A percentile compares a stretch with the other conserved stretches of the same genome.
phyloP scores from a whole-genome alignment of 768 basidiomycete species.

The Gloeostereum incarnatum region DNA sequence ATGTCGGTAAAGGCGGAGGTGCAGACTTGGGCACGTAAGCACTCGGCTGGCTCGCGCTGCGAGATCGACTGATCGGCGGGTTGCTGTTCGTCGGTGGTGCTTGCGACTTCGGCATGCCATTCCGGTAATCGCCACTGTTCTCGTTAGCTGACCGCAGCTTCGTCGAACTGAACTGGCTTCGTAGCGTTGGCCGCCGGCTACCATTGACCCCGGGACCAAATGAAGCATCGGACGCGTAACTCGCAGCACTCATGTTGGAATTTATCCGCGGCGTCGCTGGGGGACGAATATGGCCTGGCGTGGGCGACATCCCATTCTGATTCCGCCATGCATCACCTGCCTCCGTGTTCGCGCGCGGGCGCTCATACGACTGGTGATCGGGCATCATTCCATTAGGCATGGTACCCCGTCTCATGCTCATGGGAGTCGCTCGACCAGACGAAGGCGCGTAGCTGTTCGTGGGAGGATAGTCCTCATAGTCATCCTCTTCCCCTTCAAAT shows the following conservation, averaged over 20 bases:
- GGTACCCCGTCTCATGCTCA: constrained; percentile 47
- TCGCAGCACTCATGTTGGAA: constrained; percentile 25
- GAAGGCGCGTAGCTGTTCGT: constrained; percentile 24
- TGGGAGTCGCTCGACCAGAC: constrained; percentile 70
- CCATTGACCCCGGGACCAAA: constrained; percentile 21
- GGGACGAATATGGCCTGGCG: constrained; percentile 21
- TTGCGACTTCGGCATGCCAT: constrained; percentile 18
- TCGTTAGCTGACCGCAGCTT: constrained; percentile 44
- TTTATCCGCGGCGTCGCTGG: constrained; percentile 38
- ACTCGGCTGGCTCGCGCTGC: constrained; percentile 74
- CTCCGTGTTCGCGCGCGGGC: constrained; percentile 63
- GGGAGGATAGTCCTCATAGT: constrained; percentile 67
- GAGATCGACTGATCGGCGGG: constrained; percentile 42
- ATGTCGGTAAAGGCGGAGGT: constrained; percentile 43
- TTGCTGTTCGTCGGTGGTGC: constrained; percentile 12
- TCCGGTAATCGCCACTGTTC: constrained; percentile 21
- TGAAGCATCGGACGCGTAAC: constrained; percentile 36
- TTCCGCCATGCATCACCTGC: constrained; percentile 58
- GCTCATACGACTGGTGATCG: constrained; percentile 27
- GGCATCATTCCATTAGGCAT: constrained; percentile 45
- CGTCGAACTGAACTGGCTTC: constrained; percentile 67
- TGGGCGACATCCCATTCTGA: constrained; percentile 23
- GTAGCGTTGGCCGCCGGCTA: constrained; percentile 35
- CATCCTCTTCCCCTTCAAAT: constrained; percentile 61
- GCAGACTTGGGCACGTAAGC: constrained; percentile 52